Conservation (phyloP, 208 protist genomes). For the Leishmania turanica region DNA sequence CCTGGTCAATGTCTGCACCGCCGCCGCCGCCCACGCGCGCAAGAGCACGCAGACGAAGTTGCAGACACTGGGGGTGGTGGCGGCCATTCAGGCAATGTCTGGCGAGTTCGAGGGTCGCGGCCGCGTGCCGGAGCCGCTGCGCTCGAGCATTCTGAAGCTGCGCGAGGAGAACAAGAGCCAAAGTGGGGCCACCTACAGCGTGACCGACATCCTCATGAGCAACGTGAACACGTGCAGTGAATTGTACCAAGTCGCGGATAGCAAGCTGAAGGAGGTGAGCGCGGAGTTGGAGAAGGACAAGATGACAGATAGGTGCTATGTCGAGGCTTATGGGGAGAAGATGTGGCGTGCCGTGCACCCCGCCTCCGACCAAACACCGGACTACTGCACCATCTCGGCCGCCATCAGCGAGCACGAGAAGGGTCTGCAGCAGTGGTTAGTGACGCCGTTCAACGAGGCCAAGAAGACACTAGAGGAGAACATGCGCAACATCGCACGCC, state of each 20-base stretch:
- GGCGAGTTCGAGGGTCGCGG: constrained; percentile 49
- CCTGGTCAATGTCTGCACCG: constrained; percentile 46
- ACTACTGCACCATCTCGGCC: constrained; percentile 55
- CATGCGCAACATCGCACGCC: constrained; percentile 60
- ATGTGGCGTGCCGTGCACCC: constrained; percentile 74
- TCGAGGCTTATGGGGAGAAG: constrained; percentile 69
- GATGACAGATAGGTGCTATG: constrained; percentile 47
- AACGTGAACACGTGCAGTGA: constrained; percentile 62
- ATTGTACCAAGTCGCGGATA: constrained; percentile 45
- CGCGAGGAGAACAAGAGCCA: constrained; percentile 39
- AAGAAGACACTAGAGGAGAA: constrained; percentile 52
- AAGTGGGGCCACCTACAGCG: constrained; percentile 38
- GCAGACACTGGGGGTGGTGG: constrained; percentile 58
- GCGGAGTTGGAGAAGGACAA: constrained; percentile 60
- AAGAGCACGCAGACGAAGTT: constrained; percentile 41
- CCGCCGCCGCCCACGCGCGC: constrained; percentile 36
- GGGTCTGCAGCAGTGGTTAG: constrained; percentile 47
- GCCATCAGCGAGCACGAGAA: constrained; percentile 62
- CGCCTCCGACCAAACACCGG: constrained; percentile 42
- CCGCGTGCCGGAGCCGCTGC: constrained; percentile 65
- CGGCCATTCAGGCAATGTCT: constrained; percentile 65
- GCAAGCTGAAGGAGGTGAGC: constrained; percentile 62
- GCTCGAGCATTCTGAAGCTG: constrained; percentile 59
- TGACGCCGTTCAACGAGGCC: constrained; percentile 46
- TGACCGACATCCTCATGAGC: constrained; percentile 42